Percentiles rank a stretch among this genome's conserved stretches.
phyloP scores from a whole-genome alignment of 495 filamentous ascomycete species.

The Neurospora sp. region DNA sequence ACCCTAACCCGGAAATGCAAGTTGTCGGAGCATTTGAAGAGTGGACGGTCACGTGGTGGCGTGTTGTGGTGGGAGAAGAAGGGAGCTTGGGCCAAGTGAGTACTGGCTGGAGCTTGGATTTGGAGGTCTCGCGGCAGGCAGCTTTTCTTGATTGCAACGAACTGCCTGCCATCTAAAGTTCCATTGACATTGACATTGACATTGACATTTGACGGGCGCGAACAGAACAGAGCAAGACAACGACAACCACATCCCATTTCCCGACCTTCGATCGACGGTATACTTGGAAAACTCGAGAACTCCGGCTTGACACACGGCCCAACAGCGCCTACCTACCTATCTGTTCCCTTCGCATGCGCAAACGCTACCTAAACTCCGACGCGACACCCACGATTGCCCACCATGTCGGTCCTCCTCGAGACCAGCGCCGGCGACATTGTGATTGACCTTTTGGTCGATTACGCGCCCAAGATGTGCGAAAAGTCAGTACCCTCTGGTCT shows the following conservation, averaged over 20 bases:
- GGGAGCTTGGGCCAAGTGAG: neutral
- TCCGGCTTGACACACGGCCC: neutral
- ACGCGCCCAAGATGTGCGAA: constrained; percentile 80
- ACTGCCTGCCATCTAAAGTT: neutral
- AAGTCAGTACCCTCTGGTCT: constrained; percentile 51
- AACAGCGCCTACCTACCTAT: neutral
- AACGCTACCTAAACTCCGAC: neutral
- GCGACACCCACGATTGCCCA: constrained; percentile 2
- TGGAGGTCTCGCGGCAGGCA: neutral
- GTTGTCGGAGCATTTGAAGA: neutral
- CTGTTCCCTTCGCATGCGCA: neutral
- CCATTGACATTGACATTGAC: neutral
- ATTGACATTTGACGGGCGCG: neutral
- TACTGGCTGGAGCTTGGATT: neutral
- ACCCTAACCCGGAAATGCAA: neutral
- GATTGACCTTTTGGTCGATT: constrained; percentile 79
- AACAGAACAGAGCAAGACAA: neutral
- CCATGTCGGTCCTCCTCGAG: constrained; percentile 71
- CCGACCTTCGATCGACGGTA: neutral
- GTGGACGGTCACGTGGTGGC: no score
- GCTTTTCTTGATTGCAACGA: neutral
- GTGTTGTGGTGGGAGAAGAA: no score
- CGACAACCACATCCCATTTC: neutral
- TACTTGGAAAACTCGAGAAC: neutral
- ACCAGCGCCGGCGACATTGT: constrained; percentile 88